Conservation (phyloP, 1,284 basidiomycete genomes). For the Hemileia vastatrix region DNA sequence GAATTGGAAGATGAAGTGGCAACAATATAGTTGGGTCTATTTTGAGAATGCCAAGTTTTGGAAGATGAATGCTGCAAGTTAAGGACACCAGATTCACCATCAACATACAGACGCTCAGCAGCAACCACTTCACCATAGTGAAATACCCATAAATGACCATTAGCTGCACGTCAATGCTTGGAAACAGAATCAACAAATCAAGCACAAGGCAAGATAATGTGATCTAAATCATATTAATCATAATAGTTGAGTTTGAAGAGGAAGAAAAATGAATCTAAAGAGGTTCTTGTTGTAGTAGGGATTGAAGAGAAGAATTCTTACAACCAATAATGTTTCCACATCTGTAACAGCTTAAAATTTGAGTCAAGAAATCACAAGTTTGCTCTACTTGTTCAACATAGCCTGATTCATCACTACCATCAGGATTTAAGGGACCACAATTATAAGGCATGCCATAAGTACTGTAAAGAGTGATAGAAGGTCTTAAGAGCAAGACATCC, state of each 20-base stretch:
- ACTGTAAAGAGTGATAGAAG: conserved; percentile 69
- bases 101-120: conserved; percentile 60
- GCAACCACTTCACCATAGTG: conserved; percentile 66
- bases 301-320: conserved; percentile 54
- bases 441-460: conserved; percentile 70
- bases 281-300: conserved; percentile 22
- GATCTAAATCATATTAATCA: too few species aligned
- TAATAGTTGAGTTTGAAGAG: conserved; percentile 32
- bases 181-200: conserved; percentile 44
- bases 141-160: conserved; percentile 79
- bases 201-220: conserved; percentile 28
- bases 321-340: conserved; percentile 68
- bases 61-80: conserved; percentile 45
- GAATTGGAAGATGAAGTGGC: not conserved
- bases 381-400: conserved; percentile 50
- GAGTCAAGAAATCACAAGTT: conserved; percentile 60
- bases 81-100: conserved; percentile 59
- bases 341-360: conserved; percentile 68
- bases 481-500: conserved; percentile 71
- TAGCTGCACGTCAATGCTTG: conserved; percentile 54
- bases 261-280: not conserved
- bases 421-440: conserved; percentile 49
- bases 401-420: conserved; percentile 49
- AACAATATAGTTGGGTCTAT: too few species aligned
- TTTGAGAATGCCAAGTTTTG: too few species aligned